Conservation (phyloP, 2,329 filamentous ascomycete species). For the Scedosporium dehoogii region DNA sequence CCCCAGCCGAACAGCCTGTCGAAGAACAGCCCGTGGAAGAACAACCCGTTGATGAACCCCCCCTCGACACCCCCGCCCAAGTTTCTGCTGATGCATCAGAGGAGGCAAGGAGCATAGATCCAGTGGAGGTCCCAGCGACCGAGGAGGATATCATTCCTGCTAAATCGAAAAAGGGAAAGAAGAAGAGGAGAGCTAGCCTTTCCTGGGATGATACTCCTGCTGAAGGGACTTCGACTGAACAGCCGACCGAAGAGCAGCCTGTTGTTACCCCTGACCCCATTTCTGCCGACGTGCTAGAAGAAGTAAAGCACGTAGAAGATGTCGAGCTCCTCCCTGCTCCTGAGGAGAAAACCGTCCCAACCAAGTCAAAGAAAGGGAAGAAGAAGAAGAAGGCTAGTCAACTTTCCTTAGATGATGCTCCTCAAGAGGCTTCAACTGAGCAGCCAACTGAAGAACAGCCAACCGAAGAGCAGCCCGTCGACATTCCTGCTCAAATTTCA, state of each 20-base stretch:
- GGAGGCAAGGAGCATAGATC: background rate
- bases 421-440: background rate
- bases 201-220: background rate
- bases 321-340: background rate
- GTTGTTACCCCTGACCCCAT: no score
- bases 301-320: background rate
- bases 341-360: background rate
- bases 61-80: no score
- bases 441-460: background rate
- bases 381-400: conserved; percentile 15
- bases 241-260: background rate
- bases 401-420: background rate
- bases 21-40: background rate
- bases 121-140: background rate
- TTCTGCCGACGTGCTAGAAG: background rate
- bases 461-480: background rate
- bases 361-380: conserved; percentile 11
- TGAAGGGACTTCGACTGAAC: background rate
- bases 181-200: conserved; percentile 14
- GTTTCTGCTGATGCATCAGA: background rate
- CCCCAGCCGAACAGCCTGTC: background rate
- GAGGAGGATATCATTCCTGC: background rate
- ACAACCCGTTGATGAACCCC: background rate
- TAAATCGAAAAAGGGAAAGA: conserved; percentile 13
- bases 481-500: no score